Evolutionary conservation across 495 filamentous ascomycete species (phyloP), one percentile per base, ranked within the genome.

Genomic region (Talaromyces liani): DNA sequence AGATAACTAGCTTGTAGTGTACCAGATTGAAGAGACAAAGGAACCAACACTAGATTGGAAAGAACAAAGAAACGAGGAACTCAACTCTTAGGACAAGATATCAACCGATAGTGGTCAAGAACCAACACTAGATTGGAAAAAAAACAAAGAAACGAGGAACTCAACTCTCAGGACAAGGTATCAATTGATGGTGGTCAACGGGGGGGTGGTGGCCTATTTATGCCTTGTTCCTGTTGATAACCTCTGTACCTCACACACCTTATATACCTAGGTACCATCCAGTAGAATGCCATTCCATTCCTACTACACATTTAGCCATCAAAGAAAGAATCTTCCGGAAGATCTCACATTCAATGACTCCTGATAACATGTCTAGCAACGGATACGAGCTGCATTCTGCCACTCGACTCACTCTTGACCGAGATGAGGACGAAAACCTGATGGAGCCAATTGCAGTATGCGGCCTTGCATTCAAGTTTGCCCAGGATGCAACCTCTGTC

Each of bases 391-490:
- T 16, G 12, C 10, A 16, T 3, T 4, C 14, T 14, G 36, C 36
- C 12, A 16, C 36, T 41, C 36, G 14, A 4, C 36, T 41, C 36
- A 41, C 36, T 41, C 36, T 14, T 41, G 36, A 41, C 36, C 36
- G 14, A 41, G 36, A 41, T 41, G 36, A 41, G 9, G 16, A 51
- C 54, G 16, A 24, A 12, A 14, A 56, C 53, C 22, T 25, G 53
- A 25, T 56, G 9, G 57, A 65, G 33, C 53, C 65, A n/a, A 33
- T 68, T 31, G 69, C 69, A 1, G 58, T 71, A 45, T 45, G 62
- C 7, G 68, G 68, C 24, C 55, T 65, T 31, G 49, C 58, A 6
- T 65, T 66, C 39, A 45, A 62, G 6, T 61, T 71, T 27, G 55
- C 68, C 9, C 61, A 65, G 12, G 67, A 34, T n/a, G 53, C 54